These are phyloP conservation scores for Penicillium herquei DNA, from an alignment of 495 filamentous ascomycete species.

Conservation along the genomic window DNA sequence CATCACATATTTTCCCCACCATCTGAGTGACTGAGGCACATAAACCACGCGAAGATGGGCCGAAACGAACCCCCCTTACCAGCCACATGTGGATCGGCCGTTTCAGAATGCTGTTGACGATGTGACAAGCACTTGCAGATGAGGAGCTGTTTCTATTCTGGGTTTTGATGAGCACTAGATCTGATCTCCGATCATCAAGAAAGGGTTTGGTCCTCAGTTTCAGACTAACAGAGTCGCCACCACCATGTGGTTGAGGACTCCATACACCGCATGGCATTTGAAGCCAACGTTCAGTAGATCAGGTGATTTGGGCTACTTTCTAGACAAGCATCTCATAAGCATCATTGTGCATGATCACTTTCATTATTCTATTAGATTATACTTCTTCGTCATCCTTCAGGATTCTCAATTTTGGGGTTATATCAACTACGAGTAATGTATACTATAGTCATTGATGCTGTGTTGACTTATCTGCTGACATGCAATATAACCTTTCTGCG, in stretches of 20 bases:
- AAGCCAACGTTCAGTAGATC: too few relatives aligned
- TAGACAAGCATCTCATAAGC: too few relatives aligned
- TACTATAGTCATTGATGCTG: too few relatives aligned
- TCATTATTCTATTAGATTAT: too few relatives aligned
- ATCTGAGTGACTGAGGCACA: background rate
- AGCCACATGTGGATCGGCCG: slow-evolving; percentile 14
- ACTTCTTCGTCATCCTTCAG: too few relatives aligned
- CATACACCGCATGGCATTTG: too few relatives aligned
- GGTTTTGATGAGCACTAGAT: background rate
- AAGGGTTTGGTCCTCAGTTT: background rate
- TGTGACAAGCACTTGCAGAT: background rate
- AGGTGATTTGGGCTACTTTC: too few relatives aligned
- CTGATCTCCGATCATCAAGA: background rate
- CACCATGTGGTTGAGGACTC: background rate
- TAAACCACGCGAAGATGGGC: slow-evolving; percentile 6
- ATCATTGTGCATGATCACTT: too few relatives aligned
- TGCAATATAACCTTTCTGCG: too few relatives aligned
- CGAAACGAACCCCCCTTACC: slow-evolving; percentile 12
- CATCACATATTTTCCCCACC: background rate
- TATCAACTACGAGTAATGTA: too few relatives aligned
- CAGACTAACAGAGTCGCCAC: background rate
- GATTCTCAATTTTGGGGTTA: too few relatives aligned
- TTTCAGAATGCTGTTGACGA: slow-evolving; percentile 3
- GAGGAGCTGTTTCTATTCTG: background rate
- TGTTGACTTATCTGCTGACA: too few relatives aligned